Evolutionary conservation across 441 rosid genomes (phyloP).

Genomic region (Erodium moschatum): DNA sequence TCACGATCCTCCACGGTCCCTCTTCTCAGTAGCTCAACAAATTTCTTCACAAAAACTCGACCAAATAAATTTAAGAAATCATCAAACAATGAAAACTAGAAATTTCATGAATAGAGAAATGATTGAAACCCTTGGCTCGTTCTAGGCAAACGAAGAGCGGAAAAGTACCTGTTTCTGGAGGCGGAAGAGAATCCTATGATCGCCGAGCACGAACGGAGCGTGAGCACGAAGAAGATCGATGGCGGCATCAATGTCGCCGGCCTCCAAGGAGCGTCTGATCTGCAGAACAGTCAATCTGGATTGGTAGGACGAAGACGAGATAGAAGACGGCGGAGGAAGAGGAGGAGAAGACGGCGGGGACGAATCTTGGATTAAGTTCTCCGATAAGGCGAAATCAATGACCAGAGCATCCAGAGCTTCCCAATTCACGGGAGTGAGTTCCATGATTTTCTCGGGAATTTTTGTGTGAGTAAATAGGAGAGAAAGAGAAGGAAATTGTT

Average conservation of each 20-base stretch:
- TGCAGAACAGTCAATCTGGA: conserved; percentile 67
- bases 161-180: conserved; percentile 66
- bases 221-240: conserved; percentile 52
- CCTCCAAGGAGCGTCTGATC: conserved; percentile 61
- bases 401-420: conserved; percentile 72
- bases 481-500: not conserved
- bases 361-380: conserved; percentile 53
- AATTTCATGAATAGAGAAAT: not conserved
- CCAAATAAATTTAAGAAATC: not conserved
- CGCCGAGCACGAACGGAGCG: conserved; percentile 67
- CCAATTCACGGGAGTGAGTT: conserved; percentile 66
- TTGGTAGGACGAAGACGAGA: conserved; percentile 54
- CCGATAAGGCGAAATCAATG: conserved; percentile 68
- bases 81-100: not conserved
- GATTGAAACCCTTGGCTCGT: not conserved
- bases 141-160: not conserved
- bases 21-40: conserved; percentile 74
- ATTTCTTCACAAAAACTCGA: conserved; percentile 44
- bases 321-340: conserved; percentile 31
- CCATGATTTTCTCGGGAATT: conserved; percentile 41
- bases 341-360: conserved; percentile 31
- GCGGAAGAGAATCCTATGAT: conserved; percentile 70
- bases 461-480: not conserved
- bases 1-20: conserved; percentile 55
- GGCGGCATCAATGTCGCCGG: conserved; percentile 65